phyloP scores from a whole-genome alignment of 1,139 yeast species.

The Kodamaea suecica region DNA sequence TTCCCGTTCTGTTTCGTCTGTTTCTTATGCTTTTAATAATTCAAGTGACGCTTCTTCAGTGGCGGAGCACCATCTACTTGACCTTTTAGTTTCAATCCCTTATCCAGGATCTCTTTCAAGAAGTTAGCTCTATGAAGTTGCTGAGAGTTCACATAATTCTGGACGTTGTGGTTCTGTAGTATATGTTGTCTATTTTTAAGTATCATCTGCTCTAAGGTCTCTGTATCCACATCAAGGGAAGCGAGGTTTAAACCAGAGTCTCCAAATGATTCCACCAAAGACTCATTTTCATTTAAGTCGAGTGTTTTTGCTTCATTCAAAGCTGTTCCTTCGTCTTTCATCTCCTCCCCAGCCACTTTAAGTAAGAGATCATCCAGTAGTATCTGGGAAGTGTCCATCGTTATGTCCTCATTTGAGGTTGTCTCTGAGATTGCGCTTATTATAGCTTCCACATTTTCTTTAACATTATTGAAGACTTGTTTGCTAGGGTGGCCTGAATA shows the following conservation, averaged over 20 bases:
- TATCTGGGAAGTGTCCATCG: background rate
- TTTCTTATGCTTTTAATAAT: constrained; percentile 3
- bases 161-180: constrained; percentile 14
- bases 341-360: too few relatives aligned
- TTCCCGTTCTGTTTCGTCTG: constrained; percentile 1
- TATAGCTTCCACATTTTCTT: background rate
- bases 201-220: constrained; percentile 14
- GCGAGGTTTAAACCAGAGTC: constrained; percentile 3
- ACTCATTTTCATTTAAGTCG: background rate
- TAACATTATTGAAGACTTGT: constrained; percentile 1
- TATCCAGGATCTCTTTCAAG: constrained; percentile 22
- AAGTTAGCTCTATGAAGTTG: constrained; percentile 22
- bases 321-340: background rate
- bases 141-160: constrained; percentile 19
- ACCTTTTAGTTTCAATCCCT: constrained; percentile 16
- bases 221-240: constrained; percentile 20
- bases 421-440: background rate
- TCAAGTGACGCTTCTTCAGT: constrained; percentile 4
- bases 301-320: too few relatives aligned
- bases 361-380: background rate
- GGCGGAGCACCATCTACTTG: background rate
- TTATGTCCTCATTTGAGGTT: background rate
- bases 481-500: constrained; percentile 3
- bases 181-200: constrained; percentile 10
- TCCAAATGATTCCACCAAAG: background rate